Conservation (phyloP, 1,284 basidiomycete species). For the Vanrija sp. region DNA sequence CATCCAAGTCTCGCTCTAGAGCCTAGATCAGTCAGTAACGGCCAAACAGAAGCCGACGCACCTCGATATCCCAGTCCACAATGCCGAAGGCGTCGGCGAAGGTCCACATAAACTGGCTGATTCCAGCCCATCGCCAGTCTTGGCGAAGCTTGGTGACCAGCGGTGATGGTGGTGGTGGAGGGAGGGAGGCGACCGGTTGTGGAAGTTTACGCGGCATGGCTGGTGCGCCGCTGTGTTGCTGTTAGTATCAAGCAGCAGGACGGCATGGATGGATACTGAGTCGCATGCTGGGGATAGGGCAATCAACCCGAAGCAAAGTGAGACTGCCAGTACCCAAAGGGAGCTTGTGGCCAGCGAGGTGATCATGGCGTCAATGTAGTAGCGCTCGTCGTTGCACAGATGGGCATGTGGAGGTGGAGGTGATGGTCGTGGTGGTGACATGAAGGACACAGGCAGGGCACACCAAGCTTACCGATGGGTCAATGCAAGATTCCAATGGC, state of each 20-base stretch:
- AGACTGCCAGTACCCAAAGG: neutral
- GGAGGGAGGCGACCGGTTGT: conserved; percentile 17
- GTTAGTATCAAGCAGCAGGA: neutral
- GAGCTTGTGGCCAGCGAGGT: no score
- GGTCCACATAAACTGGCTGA: conserved; percentile 46
- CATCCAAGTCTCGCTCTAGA: conserved; percentile 53
- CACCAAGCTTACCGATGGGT: no score
- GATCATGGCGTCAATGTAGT: no score
- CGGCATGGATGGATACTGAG: neutral
- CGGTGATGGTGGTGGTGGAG: conserved; percentile 43
- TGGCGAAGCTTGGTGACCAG: conserved; percentile 40
- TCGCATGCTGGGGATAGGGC: no score
- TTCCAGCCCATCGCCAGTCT: conserved; percentile 49
- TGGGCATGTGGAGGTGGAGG: no score
- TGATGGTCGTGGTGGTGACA: no score
- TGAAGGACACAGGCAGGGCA: no score
- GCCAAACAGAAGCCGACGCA: conserved; percentile 13
- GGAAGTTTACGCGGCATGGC: conserved; percentile 33
- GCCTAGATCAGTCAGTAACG: conserved; percentile 21
- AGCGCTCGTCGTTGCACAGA: no score
- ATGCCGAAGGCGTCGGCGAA: conserved; percentile 48
- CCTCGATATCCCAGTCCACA: conserved; percentile 47
- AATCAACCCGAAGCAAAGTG: no score
- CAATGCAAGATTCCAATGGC: no score
- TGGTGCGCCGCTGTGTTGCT: no score